These are phyloP conservation scores for Phytophthora palmivora DNA, from an alignment of 352 stramenopile genomes.

Conservation along the genomic window DNA sequence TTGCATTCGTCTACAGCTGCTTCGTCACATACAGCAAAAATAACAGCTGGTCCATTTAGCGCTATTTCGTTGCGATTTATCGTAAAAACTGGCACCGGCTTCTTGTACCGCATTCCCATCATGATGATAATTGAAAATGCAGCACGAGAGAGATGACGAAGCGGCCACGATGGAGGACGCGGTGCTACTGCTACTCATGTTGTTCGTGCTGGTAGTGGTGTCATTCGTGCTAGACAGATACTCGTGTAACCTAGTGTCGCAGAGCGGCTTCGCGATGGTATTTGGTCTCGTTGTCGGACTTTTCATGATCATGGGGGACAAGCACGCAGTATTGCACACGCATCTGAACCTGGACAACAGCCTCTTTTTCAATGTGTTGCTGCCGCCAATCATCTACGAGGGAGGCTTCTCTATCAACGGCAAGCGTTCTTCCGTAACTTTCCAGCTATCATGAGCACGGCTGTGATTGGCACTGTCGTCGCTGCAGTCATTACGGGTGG, in stretches of 20 bases:
- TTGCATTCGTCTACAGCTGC: constrained; percentile 28
- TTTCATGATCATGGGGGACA: constrained; percentile 70
- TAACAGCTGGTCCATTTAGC: constrained; percentile 25
- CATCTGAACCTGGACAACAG: constrained; percentile 88
- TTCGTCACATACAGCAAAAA: constrained; percentile 22
- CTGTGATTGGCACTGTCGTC: constrained; percentile 81
- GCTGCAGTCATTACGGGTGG: constrained; percentile 77
- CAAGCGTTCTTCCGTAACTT: constrained; percentile 90
- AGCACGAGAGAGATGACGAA: constrained; percentile 29
- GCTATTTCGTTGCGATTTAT: constrained; percentile 28
- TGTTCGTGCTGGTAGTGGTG: constrained; percentile 85
- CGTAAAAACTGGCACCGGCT: constrained; percentile 22
- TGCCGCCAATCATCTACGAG: constrained; percentile 89
- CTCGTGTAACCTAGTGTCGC: constrained; percentile 83
- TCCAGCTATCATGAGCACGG: constrained; percentile 85
- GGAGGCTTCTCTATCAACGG: constrained; percentile 89
- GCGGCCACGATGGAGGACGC: constrained; percentile 73
- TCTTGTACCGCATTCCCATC: constrained; percentile 20
- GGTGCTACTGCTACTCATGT: constrained; percentile 81
- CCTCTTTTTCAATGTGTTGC: constrained; percentile 86
- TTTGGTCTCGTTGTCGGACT: constrained; percentile 78
- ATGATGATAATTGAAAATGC: constrained; percentile 37
- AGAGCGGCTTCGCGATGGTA: constrained; percentile 83
- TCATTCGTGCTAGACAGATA: constrained; percentile 89
- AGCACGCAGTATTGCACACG: constrained; percentile 63